phyloP scores from a whole-genome alignment of 2,329 filamentous ascomycete species.

The Xylariaceae sp. region DNA sequence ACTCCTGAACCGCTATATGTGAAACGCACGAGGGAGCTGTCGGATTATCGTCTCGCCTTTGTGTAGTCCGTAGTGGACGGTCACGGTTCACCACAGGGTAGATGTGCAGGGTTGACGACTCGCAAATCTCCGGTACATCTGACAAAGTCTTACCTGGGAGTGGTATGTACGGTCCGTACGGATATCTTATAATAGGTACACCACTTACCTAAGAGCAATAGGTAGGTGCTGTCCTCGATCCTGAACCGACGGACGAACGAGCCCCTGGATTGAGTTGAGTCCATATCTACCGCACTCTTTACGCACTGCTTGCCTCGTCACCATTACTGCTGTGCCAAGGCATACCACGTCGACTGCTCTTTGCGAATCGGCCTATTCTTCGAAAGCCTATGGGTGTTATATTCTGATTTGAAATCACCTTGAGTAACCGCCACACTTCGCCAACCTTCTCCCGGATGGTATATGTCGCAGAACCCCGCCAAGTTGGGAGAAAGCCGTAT shows the following conservation, averaged over 20 bases:
- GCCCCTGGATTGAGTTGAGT: conserved; percentile 29
- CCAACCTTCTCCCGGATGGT: conserved; percentile 23
- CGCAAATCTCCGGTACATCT: neutral
- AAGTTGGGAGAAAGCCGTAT: conserved; percentile 19
- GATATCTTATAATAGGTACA: neutral
- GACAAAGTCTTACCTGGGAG: neutral
- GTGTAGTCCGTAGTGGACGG: too few species aligned
- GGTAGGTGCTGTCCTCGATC: conserved; percentile 9
- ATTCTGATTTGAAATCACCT: conserved; percentile 4
- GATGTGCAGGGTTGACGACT: neutral
- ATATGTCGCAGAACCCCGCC: conserved; percentile 15
- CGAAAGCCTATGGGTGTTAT: conserved; percentile 6
- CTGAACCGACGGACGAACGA: conserved; percentile 7
- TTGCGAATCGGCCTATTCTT: conserved; percentile 13
- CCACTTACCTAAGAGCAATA: neutral
- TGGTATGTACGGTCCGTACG: neutral
- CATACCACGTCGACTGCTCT: conserved; percentile 14
- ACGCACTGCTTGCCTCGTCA: neutral
- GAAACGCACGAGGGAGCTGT: conserved; percentile 25
- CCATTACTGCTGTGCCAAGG: conserved; percentile 9
- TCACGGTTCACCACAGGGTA: conserved; percentile 1
- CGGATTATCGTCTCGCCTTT: conserved; percentile 14
- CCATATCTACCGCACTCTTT: conserved; percentile 3
- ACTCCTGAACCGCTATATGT: conserved; percentile 15
- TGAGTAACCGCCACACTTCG: conserved; percentile 9